phyloP scores from a whole-genome alignment of 805 yeast genomes.

The Hanseniaspora clermontiae region DNA sequence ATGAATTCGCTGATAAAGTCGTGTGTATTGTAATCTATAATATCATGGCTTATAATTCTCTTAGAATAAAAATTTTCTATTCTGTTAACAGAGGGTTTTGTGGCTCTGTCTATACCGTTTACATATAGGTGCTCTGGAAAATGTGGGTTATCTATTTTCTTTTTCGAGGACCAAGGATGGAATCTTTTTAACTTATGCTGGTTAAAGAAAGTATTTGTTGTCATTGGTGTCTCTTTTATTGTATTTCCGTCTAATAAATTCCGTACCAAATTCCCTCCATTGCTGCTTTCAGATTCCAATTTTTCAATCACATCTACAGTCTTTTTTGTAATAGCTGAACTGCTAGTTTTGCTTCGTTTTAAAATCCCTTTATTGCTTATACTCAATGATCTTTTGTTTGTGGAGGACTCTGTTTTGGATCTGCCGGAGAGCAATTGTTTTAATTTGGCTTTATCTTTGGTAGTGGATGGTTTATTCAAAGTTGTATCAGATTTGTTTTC shows the following conservation, averaged over 20 bases:
- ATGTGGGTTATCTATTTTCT: not conserved
- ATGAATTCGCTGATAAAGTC: not conserved
- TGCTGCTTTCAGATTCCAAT: not conserved
- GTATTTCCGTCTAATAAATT: not conserved
- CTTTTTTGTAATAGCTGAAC: not conserved
- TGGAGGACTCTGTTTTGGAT: not conserved
- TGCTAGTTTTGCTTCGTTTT: not conserved
- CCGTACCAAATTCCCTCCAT: not conserved
- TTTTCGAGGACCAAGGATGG: constrained; percentile 7
- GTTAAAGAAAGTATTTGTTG: not conserved
- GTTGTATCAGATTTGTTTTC: constrained; percentile 1
- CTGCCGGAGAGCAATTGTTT: constrained; percentile 14
- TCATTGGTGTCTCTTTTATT: not conserved
- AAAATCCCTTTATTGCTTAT: not conserved
- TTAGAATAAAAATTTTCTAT: not conserved
- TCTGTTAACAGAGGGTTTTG: not conserved
- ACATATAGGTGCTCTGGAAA: not conserved
- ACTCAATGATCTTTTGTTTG: not conserved
- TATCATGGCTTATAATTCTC: not conserved
- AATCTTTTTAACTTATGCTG: constrained; percentile 11
- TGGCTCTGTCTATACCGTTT: not conserved
- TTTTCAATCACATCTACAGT: not conserved
- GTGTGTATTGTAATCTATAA: not conserved
- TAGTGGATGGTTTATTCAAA: not conserved
- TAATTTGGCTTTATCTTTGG: constrained; percentile 1